phyloP scores from a whole-genome alignment of 345 rosid species.

The Ceriops tagal region DNA sequence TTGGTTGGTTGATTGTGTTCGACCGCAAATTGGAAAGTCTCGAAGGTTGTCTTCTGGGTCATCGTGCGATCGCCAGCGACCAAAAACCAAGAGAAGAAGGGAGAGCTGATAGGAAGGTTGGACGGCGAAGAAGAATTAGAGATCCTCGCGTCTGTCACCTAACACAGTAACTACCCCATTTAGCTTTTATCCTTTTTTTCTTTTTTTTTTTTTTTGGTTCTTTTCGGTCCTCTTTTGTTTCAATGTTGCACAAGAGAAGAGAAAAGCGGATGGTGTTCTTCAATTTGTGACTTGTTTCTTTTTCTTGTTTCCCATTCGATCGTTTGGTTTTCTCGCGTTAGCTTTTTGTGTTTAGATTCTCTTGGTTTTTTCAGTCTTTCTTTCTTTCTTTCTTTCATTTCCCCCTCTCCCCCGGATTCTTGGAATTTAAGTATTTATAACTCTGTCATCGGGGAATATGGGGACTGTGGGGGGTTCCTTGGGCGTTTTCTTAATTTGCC shows the following conservation, averaged over 20 bases:
- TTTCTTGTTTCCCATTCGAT: neutral
- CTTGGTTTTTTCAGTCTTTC: too few species aligned
- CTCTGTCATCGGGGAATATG: too few species aligned
- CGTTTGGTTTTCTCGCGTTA: neutral
- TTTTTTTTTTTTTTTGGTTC: neutral
- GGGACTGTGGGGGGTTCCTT: too few species aligned
- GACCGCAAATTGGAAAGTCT: too few species aligned
- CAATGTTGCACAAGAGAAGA: neutral
- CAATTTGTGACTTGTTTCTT: neutral
- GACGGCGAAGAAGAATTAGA: neutral
- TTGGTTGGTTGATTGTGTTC: too few species aligned
- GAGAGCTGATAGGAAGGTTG: neutral
- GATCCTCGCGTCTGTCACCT: slow-evolving; percentile 2
- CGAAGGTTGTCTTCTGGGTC: too few species aligned
- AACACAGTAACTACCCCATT: neutral
- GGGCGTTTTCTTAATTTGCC: too few species aligned
- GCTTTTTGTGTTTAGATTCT: neutral
- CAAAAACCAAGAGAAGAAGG: too few species aligned
- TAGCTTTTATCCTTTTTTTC: neutral
- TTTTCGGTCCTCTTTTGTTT: neutral
- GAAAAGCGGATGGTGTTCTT: neutral
- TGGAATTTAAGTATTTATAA: too few species aligned
- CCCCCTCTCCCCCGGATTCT: too few species aligned
- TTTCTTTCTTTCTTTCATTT: too few species aligned
- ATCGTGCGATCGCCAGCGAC: too few species aligned